Evolutionary conservation across 805 yeast genomes (phyloP).

Genomic region (Zygoascus flipseniorum): DNA sequence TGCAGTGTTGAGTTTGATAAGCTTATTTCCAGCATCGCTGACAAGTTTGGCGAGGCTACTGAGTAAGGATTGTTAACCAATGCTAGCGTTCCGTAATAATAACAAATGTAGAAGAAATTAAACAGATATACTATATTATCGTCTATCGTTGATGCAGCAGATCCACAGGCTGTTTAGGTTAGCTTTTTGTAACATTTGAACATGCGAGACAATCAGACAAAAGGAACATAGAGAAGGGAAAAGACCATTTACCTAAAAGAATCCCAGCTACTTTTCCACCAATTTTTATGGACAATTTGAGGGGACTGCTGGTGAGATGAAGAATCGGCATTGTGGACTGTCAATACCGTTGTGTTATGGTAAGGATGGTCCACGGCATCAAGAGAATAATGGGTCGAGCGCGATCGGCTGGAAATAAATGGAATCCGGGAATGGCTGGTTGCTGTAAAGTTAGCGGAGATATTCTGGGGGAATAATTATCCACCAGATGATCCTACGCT

Average conservation of each 20-base stretch:
- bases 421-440: background rate
- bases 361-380: conserved; percentile 1
- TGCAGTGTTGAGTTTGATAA: conserved; percentile 69
- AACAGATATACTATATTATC: background rate
- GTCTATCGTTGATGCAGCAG: background rate
- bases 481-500: background rate
- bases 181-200: too few relatives aligned
- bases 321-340: background rate
- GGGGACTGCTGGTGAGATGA: background rate
- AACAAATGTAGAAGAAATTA: background rate
- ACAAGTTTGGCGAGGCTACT: conserved; percentile 90
- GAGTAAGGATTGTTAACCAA: conserved; percentile 43
- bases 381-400: background rate
- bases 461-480: background rate
- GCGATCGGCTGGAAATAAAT: background rate
- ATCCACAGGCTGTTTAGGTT: background rate
- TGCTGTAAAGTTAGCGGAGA: background rate
- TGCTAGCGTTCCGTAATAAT: background rate
- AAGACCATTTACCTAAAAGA: background rate
- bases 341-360: background rate
- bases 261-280: background rate
- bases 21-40: conserved; percentile 66
- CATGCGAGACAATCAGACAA: too few relatives aligned
- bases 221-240: background rate
- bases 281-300: background rate